phyloP scores from a whole-genome alignment of 768 basidiomycete genomes.

The Pleurotus sapidus region DNA sequence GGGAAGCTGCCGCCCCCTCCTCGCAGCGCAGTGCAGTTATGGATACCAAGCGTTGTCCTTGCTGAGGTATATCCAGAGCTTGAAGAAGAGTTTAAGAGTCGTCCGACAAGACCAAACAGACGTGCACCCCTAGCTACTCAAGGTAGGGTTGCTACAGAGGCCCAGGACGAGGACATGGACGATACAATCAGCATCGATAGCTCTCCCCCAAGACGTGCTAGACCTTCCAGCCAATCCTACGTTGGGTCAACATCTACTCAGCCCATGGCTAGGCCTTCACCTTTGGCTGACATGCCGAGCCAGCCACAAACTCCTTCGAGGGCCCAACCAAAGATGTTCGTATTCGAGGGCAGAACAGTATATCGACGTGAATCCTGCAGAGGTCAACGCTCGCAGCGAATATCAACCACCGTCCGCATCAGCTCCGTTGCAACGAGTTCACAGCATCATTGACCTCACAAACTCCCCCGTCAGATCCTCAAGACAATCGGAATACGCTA shows the following conservation, averaged over 20 bases:
- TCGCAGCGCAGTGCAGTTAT: slow-evolving; percentile 44
- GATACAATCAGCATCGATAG: too few species aligned
- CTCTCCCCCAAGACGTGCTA: slow-evolving; percentile 14
- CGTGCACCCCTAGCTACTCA: too few species aligned
- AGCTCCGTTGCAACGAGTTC: neutral
- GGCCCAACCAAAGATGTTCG: neutral
- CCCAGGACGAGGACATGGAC: too few species aligned
- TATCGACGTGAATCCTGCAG: neutral
- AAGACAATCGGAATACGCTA: neutral
- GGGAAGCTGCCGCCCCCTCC: slow-evolving; percentile 37
- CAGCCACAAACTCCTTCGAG: neutral
- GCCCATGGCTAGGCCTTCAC: neutral
- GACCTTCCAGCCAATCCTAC: slow-evolving; percentile 25
- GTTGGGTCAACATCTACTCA: slow-evolving; percentile 8
- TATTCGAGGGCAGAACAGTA: neutral
- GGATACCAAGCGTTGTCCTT: slow-evolving; percentile 66
- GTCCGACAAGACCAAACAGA: slow-evolving; percentile 10
- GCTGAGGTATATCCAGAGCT: slow-evolving; percentile 48
- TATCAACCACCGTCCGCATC: neutral
- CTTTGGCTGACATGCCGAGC: too few species aligned
- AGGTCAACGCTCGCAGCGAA: neutral
- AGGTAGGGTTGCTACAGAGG: too few species aligned
- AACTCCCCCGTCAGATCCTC: neutral
- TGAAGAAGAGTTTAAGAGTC: slow-evolving; percentile 42
- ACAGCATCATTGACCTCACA: neutral